A percentile compares a stretch with the other conserved stretches of the same genome.
Conservation (phyloP, 2,329 filamentous ascomycete species). For the Didymella keratinophila region DNA sequence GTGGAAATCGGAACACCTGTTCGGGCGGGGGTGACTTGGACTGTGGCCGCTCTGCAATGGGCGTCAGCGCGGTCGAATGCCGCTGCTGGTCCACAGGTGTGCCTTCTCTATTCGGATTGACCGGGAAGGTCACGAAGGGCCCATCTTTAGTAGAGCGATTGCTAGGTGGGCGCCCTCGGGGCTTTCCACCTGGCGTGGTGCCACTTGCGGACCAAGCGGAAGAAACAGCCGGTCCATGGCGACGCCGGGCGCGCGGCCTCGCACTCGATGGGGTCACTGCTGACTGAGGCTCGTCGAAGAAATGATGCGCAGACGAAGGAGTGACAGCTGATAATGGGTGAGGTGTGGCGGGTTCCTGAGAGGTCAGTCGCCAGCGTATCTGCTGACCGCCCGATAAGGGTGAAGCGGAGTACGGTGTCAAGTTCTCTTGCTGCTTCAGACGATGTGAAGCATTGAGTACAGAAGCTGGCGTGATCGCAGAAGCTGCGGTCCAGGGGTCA, state of each 20-base stretch:
- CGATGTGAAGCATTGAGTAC: slow-evolving; percentile 48
- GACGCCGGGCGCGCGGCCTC: slow-evolving; percentile 62
- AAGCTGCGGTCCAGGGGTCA: slow-evolving; percentile 57
- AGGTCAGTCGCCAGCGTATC: slow-evolving; percentile 60
- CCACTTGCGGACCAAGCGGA: slow-evolving; percentile 83
- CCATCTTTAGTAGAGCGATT: slow-evolving; percentile 72
- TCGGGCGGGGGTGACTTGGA: slow-evolving; percentile 48
- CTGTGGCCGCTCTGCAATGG: slow-evolving; percentile 55
- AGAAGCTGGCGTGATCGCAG: slow-evolving; percentile 50
- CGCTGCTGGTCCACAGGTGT: slow-evolving; percentile 57
- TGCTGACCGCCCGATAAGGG: slow-evolving; percentile 53
- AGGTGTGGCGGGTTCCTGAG: slow-evolving; percentile 68
- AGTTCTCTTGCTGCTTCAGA: slow-evolving; percentile 42
- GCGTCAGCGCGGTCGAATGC: slow-evolving; percentile 52
- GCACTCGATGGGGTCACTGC: slow-evolving; percentile 71
- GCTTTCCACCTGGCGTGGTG: slow-evolving; percentile 70
- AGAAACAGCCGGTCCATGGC: slow-evolving; percentile 86
- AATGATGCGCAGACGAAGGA: slow-evolving; percentile 62
- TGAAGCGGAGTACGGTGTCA: slow-evolving; percentile 54
- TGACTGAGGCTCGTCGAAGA: slow-evolving; percentile 71
- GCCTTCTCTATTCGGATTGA: slow-evolving; percentile 62
- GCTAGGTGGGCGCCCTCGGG: slow-evolving; percentile 80
- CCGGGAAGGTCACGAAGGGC: slow-evolving; percentile 74
- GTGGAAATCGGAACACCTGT: slow-evolving; percentile 50
- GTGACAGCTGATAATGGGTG: slow-evolving; percentile 83